Percentiles rank a stretch among this genome's conserved stretches.
phyloP scores from a whole-genome alignment of 106 monocot genomes.

The Dendrobium catenatum region DNA sequence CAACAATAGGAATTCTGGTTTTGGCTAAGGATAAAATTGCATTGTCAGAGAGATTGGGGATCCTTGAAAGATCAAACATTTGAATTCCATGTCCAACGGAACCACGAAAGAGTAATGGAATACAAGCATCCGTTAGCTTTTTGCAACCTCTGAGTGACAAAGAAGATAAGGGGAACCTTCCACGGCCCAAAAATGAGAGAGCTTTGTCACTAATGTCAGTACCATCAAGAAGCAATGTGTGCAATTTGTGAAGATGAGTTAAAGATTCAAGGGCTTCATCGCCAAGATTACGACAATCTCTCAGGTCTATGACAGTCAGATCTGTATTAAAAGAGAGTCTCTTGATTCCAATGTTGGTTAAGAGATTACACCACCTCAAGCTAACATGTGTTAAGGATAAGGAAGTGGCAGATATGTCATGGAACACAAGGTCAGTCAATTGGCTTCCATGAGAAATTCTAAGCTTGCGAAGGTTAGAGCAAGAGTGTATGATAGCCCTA shows the following conservation, averaged over 20 bases:
- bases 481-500: constrained; percentile 75
- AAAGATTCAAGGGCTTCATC: constrained; percentile 55
- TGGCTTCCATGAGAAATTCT: constrained; percentile 78
- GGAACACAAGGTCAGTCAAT: constrained; percentile 88
- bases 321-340: constrained; percentile 56
- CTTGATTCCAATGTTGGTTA: constrained; percentile 58
- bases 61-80: constrained; percentile 64
- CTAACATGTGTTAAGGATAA: constrained; percentile 82
- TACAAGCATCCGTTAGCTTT: constrained; percentile 61
- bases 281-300: constrained; percentile 72
- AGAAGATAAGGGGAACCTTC: constrained; percentile 48
- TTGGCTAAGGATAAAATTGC: constrained; percentile 60
- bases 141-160: constrained; percentile 85
- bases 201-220: constrained; percentile 64
- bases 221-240: constrained; percentile 60
- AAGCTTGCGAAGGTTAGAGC: constrained; percentile 59
- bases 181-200: constrained; percentile 56
- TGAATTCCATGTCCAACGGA: constrained; percentile 36
- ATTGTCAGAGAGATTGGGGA: constrained; percentile 64
- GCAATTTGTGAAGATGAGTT: constrained; percentile 50
- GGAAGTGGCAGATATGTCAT: constrained; percentile 92
- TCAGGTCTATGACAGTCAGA: constrained; percentile 62
- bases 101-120: constrained; percentile 48
- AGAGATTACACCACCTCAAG: constrained; percentile 76
- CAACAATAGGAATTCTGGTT: constrained; percentile 54